Conservation (phyloP, 2,329 filamentous ascomycete species). For the Fusarium euwallaceae region DNA sequence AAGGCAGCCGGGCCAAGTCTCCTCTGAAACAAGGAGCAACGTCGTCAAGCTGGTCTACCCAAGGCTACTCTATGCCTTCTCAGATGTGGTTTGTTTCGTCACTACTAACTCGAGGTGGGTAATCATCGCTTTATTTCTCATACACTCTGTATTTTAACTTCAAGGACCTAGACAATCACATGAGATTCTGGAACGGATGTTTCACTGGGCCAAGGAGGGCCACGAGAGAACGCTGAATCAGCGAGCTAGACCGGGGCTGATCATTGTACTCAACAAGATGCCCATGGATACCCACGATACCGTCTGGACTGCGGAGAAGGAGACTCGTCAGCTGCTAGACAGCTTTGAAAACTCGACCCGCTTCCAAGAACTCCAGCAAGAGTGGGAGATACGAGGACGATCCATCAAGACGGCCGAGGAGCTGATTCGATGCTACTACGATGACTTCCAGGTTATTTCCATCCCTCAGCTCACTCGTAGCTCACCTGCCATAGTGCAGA, state of each 20-base stretch:
- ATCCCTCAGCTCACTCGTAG: neutral
- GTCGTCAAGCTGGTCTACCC: neutral
- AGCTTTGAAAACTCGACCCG: neutral
- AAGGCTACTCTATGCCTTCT: slow-evolving; percentile 11
- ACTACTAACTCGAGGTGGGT: neutral
- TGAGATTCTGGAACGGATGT: neutral
- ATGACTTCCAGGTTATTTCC: neutral
- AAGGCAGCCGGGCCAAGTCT: neutral
- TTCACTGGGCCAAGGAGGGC: neutral
- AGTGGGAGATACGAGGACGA: neutral
- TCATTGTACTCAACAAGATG: neutral
- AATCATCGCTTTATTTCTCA: neutral
- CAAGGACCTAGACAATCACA: too few species aligned
- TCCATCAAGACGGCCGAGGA: neutral
- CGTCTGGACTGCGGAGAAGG: neutral
- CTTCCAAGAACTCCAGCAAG: neutral
- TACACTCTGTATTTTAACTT: too few species aligned
- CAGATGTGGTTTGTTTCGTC: slow-evolving; percentile 1
- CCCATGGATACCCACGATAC: neutral
- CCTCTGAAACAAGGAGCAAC: neutral
- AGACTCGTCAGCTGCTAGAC: neutral
- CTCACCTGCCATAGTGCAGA: neutral
- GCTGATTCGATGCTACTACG: neutral
- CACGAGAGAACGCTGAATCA: neutral
- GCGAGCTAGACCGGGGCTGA: neutral